Conservation (phyloP, 352 stramenopile genomes). For the Globisporangium middletonii region DNA sequence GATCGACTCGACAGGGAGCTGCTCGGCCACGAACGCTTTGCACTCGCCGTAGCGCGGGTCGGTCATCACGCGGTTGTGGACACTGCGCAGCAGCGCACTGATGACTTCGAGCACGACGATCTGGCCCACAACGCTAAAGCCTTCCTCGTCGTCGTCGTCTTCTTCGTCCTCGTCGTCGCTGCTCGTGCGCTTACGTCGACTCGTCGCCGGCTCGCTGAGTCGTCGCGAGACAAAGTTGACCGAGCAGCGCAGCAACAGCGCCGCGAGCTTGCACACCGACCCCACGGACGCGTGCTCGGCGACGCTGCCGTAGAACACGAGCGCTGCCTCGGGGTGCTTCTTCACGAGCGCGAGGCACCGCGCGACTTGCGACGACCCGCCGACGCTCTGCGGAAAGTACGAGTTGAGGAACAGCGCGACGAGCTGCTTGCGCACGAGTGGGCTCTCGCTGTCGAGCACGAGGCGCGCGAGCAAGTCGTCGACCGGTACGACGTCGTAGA, state of each 20-base stretch:
- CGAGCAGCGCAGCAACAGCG: slow-evolving; percentile 67
- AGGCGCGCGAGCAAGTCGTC: slow-evolving; percentile 72
- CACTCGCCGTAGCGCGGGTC: slow-evolving; percentile 68
- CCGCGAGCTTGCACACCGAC: slow-evolving; percentile 77
- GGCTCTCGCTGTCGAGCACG: slow-evolving; percentile 52
- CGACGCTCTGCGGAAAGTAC: slow-evolving; percentile 81
- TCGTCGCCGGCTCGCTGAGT: slow-evolving; percentile 31
- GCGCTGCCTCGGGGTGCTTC: slow-evolving; percentile 73
- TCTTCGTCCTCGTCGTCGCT: slow-evolving; percentile 45
- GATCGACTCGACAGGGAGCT: slow-evolving; percentile 55
- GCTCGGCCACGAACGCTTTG: slow-evolving; percentile 63
- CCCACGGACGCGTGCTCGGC: slow-evolving; percentile 68
- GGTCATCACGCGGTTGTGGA: slow-evolving; percentile 61
- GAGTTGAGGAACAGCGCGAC: slow-evolving; percentile 82
- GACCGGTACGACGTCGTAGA: slow-evolving; percentile 81
- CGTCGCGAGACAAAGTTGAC: slow-evolving; percentile 72
- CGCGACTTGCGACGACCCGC: slow-evolving; percentile 75
- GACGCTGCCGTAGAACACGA: slow-evolving; percentile 81
- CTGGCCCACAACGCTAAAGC: slow-evolving; percentile 60
- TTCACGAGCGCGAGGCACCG: slow-evolving; percentile 73
- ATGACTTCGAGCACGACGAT: slow-evolving; percentile 77
- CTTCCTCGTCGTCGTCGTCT: slow-evolving; percentile 59
- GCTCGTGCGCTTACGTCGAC: slow-evolving; percentile 19
- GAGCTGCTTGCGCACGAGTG: slow-evolving; percentile 64
- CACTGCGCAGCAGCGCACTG: slow-evolving; percentile 62